Evolutionary conservation across 1,284 basidiomycete genomes (phyloP).

Genomic region (Cutaneotrichosporon curvatum): DNA sequence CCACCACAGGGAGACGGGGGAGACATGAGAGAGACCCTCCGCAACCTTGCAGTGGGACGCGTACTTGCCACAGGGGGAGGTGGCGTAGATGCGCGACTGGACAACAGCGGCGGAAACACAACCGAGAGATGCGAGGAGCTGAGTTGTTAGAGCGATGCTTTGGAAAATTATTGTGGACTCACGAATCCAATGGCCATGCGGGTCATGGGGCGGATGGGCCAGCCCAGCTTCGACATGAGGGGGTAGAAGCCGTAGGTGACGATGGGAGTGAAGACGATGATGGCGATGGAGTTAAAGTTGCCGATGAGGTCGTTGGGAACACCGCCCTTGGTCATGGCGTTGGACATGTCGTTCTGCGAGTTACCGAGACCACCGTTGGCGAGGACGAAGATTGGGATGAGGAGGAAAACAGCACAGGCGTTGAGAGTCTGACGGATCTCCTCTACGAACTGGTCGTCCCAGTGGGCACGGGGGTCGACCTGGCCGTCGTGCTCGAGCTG

Average conservation of each 20-base stretch:
- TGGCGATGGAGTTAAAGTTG: slow-evolving; percentile 49
- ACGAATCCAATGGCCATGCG: slow-evolving; percentile 35
- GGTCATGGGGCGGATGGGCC: slow-evolving; percentile 35
- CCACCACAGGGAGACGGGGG: slow-evolving; percentile 39
- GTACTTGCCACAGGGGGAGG: slow-evolving; percentile 45
- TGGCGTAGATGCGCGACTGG: slow-evolving; percentile 49
- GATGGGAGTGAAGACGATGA: slow-evolving; percentile 48
- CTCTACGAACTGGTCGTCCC: slow-evolving; percentile 50
- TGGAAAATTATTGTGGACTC: slow-evolving; percentile 9
- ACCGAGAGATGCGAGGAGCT: not conserved
- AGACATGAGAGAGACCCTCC: not conserved
- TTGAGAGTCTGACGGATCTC: slow-evolving; percentile 48
- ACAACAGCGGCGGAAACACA: slow-evolving; percentile 3
- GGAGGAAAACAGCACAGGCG: slow-evolving; percentile 48
- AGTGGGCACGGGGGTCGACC: slow-evolving; percentile 41
- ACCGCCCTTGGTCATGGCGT: slow-evolving; percentile 46
- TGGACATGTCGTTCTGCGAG: slow-evolving; percentile 45
- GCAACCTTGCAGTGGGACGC: slow-evolving; percentile 39
- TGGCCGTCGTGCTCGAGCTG: slow-evolving; percentile 29
- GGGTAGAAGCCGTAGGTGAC: slow-evolving; percentile 49
- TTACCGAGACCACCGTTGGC: slow-evolving; percentile 36
- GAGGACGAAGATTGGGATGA: slow-evolving; percentile 49
- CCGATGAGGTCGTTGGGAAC: slow-evolving; percentile 50
- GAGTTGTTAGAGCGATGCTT: not conserved
- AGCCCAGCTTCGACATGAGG: slow-evolving; percentile 40